A percentile compares a stretch with the other conserved stretches of the same genome.
Evolutionary conservation across 2,329 filamentous ascomycete species (phyloP).

Genomic region (Xylariomycetidae sp.): DNA sequence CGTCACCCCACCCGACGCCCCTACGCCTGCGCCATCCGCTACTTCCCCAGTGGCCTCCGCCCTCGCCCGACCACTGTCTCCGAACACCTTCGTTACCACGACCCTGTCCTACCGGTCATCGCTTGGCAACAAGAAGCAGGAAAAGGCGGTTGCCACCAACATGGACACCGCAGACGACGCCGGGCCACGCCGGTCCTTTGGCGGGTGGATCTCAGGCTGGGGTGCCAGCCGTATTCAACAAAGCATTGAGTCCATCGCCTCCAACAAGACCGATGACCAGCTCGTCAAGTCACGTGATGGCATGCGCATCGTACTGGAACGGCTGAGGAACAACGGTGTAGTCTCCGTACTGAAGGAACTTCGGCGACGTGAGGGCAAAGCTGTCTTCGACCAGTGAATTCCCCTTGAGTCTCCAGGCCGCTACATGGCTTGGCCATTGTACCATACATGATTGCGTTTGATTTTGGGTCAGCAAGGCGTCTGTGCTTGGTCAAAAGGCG

Average conservation of each 20-base stretch:
- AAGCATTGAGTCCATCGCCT: conserved; percentile 73
- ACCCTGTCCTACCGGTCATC: conserved; percentile 67
- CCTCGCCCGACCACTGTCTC: conserved; percentile 19
- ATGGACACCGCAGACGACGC: conserved; percentile 36
- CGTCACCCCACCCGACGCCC: conserved; percentile 29
- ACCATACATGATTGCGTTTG: conserved; percentile 7
- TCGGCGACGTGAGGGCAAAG: conserved; percentile 37
- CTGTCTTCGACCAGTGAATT: conserved; percentile 22
- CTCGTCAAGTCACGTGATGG: conserved; percentile 76
- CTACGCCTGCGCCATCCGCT: conserved; percentile 14
- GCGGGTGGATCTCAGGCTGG: conserved; percentile 47
- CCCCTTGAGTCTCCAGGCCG: conserved; percentile 8
- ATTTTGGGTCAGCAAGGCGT: conserved; percentile 16
- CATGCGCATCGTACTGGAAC: conserved; percentile 74
- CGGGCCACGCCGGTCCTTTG: conserved; percentile 18
- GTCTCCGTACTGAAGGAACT: conserved; percentile 51
- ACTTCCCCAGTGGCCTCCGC: conserved; percentile 21
- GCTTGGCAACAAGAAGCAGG: conserved; percentile 62
- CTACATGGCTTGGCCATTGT: conserved; percentile 6
- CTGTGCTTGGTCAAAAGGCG: conserved; percentile 1
- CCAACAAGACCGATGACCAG: conserved; percentile 70
- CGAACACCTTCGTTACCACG: conserved; percentile 61
- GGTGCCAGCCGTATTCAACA: conserved; percentile 67
- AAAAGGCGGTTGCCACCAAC: conserved; percentile 35
- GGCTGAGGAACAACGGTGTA: conserved; percentile 53